Base-by-base conservation (phyloP, 2,329 filamentous ascomycete genomes). In the Neoascochyta sp. region DNA sequence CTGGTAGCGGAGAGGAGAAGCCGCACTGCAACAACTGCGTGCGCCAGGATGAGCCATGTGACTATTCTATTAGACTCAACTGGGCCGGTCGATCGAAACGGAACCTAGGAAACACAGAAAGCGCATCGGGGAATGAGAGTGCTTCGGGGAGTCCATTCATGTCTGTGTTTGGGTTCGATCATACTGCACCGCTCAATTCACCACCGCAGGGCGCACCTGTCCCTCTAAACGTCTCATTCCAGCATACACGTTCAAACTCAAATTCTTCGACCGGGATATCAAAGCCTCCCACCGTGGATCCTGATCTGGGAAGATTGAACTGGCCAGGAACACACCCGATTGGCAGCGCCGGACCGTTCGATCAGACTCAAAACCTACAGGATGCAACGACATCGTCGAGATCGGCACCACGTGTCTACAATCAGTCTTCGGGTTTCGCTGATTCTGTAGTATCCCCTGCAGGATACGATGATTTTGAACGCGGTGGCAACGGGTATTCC, bases 61-160 rank as follows among this genome's bases (percentile, higher is more conserved):
- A 92, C 62, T 90, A 89, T 59, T 85, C 78, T 50, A 84, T 90
- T 47, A 75, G 83, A 17, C 66, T 90, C 43, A 89, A 89, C 50
- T 90, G 86, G 86, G 81, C 83, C 38, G 83, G 84, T 4, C 75
- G 84, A 34, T 72, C 74, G 27, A 81, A 77, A 54, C 78, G 75
- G 76, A 75, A 61, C 39, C 65, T 64, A 29, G 64, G 61, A 22
- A 54, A 48, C 13, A 33, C 45, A 4, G 41, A 32, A 2, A 46
- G 34, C 22, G 35, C 41, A 23, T 58, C 57, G 10, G 30, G 23
- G n/a, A 5, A 22, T 25, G 7, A 30, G 20, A 59, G 48, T 30
- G 33, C 40, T 7, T 48, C 49, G 11, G 44, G 30, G 16, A 62
- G 53, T 32, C 57, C 60, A 7, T 54, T 55, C 37, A 45, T 43